Evolutionary conservation across 768 basidiomycete genomes (phyloP), one percentile per base, ranked within the genome.

Genomic region (Collybia nuda): DNA sequence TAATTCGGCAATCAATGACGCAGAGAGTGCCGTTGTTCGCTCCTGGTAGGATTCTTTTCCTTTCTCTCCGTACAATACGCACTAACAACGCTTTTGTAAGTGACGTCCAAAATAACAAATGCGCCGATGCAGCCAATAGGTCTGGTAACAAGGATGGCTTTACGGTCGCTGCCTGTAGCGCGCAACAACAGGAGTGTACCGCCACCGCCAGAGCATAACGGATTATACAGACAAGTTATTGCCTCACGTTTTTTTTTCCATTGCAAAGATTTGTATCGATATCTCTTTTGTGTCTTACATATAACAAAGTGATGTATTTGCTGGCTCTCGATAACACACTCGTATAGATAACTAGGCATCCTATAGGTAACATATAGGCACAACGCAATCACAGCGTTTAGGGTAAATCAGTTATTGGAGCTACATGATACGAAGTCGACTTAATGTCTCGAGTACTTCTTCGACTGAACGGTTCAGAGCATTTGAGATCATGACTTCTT

Each of bases 51-150:
- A 54, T 9, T 36, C 21, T 29, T 8, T 6, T 24, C 37, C 28
- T 36, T 37, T 7, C 32, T 12, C 19, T 9, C 40, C 6, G n/a
- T 15, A 3, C 9, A 26, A 3, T 47, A 22, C 12, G 39, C 40
- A 40, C 40, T 35, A 23, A 35, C 32, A 26, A 7, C 2, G 40
- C 37, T 43, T 15, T 23, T 23, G 50, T 3, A 48, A 74, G 79
- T 61, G 77, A 79, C 59, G 71, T 82, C 5, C 81, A 84, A 66
- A 73, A 80, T 57, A 85, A 85, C 66, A 56, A 75, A 56, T 85
- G 82, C 60, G 78, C 80, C 5, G 69, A 82, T 59, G 78, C 77
- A 12, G 78, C 81, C 12, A 82, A 83, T 60, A 66, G 72, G 12
- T 75, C 74, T 6, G 74, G 74, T 40, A 76, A 80, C 61, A 62